phyloP scores from a whole-genome alignment of 129 eudicot genomes.

The Smallanthus sonchifolius region DNA sequence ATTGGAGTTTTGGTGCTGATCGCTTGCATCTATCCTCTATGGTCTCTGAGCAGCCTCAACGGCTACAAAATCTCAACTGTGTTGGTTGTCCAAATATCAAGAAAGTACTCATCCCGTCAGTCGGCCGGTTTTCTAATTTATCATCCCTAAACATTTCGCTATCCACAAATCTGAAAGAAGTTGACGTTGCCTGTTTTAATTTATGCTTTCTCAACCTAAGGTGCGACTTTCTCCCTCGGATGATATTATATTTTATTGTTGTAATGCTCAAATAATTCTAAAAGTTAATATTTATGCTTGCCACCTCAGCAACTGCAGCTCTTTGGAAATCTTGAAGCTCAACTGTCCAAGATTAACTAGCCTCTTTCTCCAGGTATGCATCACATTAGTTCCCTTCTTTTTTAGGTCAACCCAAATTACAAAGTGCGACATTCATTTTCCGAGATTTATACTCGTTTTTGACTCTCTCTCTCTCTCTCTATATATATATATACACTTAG shows the following conservation, averaged over 20 bases:
- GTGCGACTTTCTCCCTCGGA: conserved; percentile 26
- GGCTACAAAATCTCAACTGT: conserved; percentile 78
- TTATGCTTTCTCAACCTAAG: conserved; percentile 85
- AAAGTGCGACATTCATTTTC: neutral
- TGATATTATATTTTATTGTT: neutral
- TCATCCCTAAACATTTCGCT: conserved; percentile 80
- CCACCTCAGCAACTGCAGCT: conserved; percentile 77
- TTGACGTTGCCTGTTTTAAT: conserved; percentile 68
- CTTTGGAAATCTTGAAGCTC: conserved; percentile 86
- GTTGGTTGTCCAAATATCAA: conserved; percentile 90
- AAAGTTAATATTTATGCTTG: conserved; percentile 8
- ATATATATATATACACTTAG: too few relatives aligned
- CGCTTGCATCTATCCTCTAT: conserved; percentile 10
- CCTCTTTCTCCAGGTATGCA: conserved; percentile 89
- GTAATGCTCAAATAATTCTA: neutral
- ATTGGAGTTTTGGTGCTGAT: conserved; percentile 57
- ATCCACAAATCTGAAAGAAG: conserved; percentile 80
- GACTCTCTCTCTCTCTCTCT: neutral
- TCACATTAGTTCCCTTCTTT: neutral
- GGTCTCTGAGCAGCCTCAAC: conserved; percentile 18
- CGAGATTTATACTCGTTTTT: neutral
- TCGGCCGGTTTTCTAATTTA: conserved; percentile 51
- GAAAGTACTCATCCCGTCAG: conserved; percentile 65
- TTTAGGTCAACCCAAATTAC: neutral
- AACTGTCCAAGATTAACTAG: conserved; percentile 81